phyloP scores from a whole-genome alignment of 108 stramenopile genomes.

The Cyclotella sp. region DNA sequence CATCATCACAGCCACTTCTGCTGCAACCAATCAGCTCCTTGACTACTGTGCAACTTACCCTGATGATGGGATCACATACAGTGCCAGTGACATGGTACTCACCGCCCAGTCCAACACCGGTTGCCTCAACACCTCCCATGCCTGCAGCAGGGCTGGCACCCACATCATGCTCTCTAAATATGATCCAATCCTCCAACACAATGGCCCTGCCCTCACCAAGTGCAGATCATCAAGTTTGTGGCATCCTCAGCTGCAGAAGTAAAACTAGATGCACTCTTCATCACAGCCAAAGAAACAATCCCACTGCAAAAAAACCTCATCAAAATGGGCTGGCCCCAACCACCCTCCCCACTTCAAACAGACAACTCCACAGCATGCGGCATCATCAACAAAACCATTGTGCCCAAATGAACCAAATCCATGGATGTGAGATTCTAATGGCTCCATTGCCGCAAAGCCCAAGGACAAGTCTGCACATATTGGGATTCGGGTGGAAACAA shows the following conservation, averaged over 20 bases:
- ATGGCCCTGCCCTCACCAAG: neutral
- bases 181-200: neutral
- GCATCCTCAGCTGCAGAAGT: slow-evolving; percentile 5
- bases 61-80: neutral
- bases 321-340: no score
- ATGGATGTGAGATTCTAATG: neutral
- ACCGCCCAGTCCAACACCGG: neutral
- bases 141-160: neutral
- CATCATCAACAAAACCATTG: neutral
- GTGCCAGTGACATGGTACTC: neutral
- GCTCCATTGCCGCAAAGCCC: no score
- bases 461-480: no score
- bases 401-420: neutral
- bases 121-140: neutral
- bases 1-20: neutral
- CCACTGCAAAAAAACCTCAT: neutral
- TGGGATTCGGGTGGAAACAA: no score
- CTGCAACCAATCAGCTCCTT: neutral
- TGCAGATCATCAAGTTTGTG: neutral
- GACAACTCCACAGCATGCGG: no score
- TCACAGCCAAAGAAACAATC: neutral
- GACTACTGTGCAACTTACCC: neutral
- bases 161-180: neutral
- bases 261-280: neutral
- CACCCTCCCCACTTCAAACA: no score